Evolutionary conservation across 352 stramenopile species (phyloP).

Genomic region (Plasmopara viticola): DNA sequence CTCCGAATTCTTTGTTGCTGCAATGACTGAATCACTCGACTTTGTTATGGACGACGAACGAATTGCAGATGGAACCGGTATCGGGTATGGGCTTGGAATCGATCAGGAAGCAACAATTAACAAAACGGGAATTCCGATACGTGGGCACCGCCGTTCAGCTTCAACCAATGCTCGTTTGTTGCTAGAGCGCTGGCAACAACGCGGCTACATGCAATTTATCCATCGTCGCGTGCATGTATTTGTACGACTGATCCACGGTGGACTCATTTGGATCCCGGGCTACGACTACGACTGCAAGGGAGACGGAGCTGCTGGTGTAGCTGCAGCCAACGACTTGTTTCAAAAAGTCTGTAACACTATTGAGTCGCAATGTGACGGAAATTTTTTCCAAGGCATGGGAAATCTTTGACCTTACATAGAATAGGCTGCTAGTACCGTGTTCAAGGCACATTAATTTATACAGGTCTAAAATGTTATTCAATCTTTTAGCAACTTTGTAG

Average conservation of each 20-base stretch:
- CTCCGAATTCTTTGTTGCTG: conserved; percentile 22
- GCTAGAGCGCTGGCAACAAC: conserved; percentile 40
- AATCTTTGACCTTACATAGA: too few species aligned
- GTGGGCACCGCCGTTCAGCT: conserved; percentile 27
- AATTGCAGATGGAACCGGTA: conserved; percentile 56
- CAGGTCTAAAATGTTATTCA: not conserved
- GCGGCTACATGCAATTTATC: conserved; percentile 73
- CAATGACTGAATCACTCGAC: conserved; percentile 37
- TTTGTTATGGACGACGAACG: conserved; percentile 70
- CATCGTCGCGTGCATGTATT: conserved; percentile 64
- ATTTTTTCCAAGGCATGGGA: too few species aligned
- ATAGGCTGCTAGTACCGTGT: too few species aligned
- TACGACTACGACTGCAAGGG: conserved; percentile 69
- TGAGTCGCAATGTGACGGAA: conserved; percentile 15
- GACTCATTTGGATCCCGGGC: conserved; percentile 66
- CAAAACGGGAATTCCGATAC: conserved; percentile 12
- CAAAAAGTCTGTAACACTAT: conserved; percentile 23
- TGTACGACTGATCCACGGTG: conserved; percentile 57
- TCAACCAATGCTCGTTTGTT: conserved; percentile 31
- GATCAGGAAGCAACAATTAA: conserved; percentile 28
- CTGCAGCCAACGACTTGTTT: conserved; percentile 21
- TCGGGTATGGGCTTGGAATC: conserved; percentile 63
- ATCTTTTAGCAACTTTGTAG: too few species aligned
- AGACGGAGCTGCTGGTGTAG: conserved; percentile 16
- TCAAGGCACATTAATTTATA: not conserved